These are phyloP conservation scores for Malassezia nana DNA, from an alignment of 1,284 basidiomycete species.

Conservation along the genomic window DNA sequence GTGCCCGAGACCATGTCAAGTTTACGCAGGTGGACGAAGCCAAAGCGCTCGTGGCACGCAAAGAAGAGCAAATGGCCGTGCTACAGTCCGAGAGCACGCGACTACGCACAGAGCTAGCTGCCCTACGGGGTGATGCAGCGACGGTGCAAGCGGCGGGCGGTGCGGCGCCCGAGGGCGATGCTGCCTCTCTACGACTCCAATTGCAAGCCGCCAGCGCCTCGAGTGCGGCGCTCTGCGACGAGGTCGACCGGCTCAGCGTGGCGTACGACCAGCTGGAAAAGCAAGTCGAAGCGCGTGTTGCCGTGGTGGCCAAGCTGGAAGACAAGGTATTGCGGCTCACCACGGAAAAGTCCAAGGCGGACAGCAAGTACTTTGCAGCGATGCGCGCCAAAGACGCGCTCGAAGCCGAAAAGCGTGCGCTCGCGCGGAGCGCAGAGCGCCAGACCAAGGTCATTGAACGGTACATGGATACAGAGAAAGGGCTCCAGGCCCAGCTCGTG, in stretches of 20 bases:
- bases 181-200: constrained; percentile 18
- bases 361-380: constrained; percentile 84
- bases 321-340: constrained; percentile 56
- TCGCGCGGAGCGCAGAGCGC: constrained; percentile 62
- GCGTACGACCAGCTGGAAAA: constrained; percentile 79
- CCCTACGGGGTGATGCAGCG: constrained; percentile 57
- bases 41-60: constrained; percentile 35
- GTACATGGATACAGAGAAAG: constrained; percentile 60
- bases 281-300: constrained; percentile 72
- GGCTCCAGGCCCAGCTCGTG: constrained; percentile 57
- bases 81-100: constrained; percentile 67
- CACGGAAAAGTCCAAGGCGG: constrained; percentile 71
- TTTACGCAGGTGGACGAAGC: constrained; percentile 42
- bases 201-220: constrained; percentile 34
- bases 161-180: neutral
- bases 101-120: constrained; percentile 66
- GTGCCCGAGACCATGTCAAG: constrained; percentile 36
- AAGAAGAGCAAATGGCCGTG: constrained; percentile 64
- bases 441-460: constrained; percentile 67
- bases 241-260: constrained; percentile 73
- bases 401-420: constrained; percentile 65
- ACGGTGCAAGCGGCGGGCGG: neutral
- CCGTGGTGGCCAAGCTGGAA: constrained; percentile 67
- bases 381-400: constrained; percentile 80
- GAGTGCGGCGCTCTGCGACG: constrained; percentile 56